Evolutionary conservation across 2,329 filamentous ascomycete genomes (phyloP), one percentile per base, ranked within the genome.

Genomic region (Trichoderma sp.): DNA sequence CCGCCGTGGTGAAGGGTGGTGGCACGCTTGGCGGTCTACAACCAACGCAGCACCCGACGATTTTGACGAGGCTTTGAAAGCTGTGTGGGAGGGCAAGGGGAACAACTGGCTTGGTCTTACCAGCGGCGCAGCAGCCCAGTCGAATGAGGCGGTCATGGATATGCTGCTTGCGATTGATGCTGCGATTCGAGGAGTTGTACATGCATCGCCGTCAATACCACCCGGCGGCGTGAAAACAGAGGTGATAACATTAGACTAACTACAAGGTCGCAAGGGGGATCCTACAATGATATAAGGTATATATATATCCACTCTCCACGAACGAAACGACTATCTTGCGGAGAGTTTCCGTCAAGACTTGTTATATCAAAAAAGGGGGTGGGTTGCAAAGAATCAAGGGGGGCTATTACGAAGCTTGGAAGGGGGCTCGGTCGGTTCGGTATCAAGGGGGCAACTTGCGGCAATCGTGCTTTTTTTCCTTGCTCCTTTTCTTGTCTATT

Each of bases 121-220:
- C 43, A 82, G 80, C 4, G 82, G 86, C 68, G 87, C 85, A 2
- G 86, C 85, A 7, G 85, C 82, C 6, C 79, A 77, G 73, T 78
- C 80, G 34, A 77, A 80, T 36, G 76, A 75, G 4, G 80, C 80
- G 47, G 83, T 86, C 9, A 82, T 85, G 34, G 84, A 84, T 69
- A 79, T 89, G 74, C 79, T 90, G 30, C 78, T 78, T 59, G 81
- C 82, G 20, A 79, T 87, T 9, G 85, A 88, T 76, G 83, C 84
- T 20, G 82, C 81, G 15, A 75, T 89, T 32, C 80, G 83, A 55
- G 76, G 79, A n/a, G 72, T 77, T 55, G 71, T 77, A 53, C 28
- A 53, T 17, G 69, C 63, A 26, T 69, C 68, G 6, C 30, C 28
- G 7, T 59, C 61, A 28, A 28, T 50, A 43, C n/a, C 26, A 32